A percentile compares a stretch with the other conserved stretches of the same genome.
phyloP scores from a whole-genome alignment of 2,329 filamentous ascomycete species.

The Dothideomycetidae sp. region DNA sequence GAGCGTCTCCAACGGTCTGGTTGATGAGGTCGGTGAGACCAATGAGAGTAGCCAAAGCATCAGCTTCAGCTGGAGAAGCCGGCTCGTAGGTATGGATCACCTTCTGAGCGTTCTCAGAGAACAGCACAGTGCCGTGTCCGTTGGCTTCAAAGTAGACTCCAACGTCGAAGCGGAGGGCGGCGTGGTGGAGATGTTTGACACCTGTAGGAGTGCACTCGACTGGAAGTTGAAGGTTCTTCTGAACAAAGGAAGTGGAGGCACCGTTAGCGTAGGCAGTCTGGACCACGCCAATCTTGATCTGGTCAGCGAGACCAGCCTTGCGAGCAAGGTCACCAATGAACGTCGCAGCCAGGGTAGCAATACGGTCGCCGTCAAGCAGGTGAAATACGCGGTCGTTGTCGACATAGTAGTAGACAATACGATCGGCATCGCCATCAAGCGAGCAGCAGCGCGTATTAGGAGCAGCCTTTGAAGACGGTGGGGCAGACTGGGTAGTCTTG shows the following conservation, averaged over 20 bases:
- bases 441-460: slow-evolving; percentile 72
- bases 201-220: slow-evolving; percentile 89
- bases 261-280: slow-evolving; percentile 98
- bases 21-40: slow-evolving; percentile 88
- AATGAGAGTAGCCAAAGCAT: slow-evolving; percentile 69
- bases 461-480: slow-evolving; percentile 64
- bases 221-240: slow-evolving; percentile 73
- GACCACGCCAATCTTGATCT: slow-evolving; percentile 82
- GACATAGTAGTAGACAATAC: slow-evolving; percentile 87
- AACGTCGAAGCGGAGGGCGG: slow-evolving; percentile 86
- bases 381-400: slow-evolving; percentile 73
- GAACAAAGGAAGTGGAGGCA: slow-evolving; percentile 80
- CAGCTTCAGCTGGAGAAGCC: slow-evolving; percentile 81
- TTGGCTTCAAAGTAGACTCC: slow-evolving; percentile 99
- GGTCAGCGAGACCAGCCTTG: slow-evolving; percentile 61
- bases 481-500: slow-evolving; percentile 89
- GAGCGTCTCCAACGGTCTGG: slow-evolving; percentile 90
- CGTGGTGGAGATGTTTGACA: slow-evolving; percentile 95
- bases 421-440: slow-evolving; percentile 88
- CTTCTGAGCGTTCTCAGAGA: slow-evolving; percentile 70
- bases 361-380: slow-evolving; percentile 90
- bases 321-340: slow-evolving; percentile 84
- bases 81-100: slow-evolving; percentile 67
- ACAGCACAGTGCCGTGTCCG: slow-evolving; percentile 90
- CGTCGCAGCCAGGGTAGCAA: slow-evolving; percentile 82